These are phyloP conservation scores for Xylariaceae sp. DNA, from an alignment of 2,329 filamentous ascomycete genomes.

Conservation along the genomic window DNA sequence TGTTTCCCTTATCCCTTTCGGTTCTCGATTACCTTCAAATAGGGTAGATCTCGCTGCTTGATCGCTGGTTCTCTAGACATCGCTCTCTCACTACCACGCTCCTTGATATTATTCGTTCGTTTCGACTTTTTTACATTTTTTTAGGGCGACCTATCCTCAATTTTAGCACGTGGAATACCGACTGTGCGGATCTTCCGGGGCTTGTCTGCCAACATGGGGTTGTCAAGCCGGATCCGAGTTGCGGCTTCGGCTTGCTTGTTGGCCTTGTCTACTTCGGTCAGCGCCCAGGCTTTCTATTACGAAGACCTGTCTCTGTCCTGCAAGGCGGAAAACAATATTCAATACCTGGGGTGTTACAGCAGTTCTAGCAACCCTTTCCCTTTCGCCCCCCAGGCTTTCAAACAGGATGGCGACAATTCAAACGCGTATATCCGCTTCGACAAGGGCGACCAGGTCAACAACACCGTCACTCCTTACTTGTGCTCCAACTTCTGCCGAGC, in stretches of 20 bases:
- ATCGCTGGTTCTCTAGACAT: background rate
- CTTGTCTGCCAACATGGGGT: conserved; percentile 25
- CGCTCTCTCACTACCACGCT: conserved; percentile 8
- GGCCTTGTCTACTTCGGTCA: conserved; percentile 21
- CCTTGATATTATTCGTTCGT: conserved; percentile 11
- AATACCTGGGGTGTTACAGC: conserved; percentile 24
- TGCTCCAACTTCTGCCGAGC: conserved; percentile 32
- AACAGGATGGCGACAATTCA: conserved; percentile 16
- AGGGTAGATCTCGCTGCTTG: conserved; percentile 11
- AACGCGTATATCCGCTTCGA: conserved; percentile 27
- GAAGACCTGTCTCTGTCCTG: conserved; percentile 13
- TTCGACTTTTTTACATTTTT: background rate
- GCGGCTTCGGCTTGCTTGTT: conserved; percentile 23
- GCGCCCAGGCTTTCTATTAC: conserved; percentile 22
- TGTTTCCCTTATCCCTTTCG: conserved; percentile 14
- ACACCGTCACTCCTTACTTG: conserved; percentile 30
- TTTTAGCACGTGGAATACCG: background rate
- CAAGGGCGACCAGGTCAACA: conserved; percentile 28
- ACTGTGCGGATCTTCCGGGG: background rate
- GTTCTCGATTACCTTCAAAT: conserved; percentile 21
- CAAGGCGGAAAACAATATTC: conserved; percentile 5
- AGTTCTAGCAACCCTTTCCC: conserved; percentile 12
- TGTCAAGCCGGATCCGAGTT: conserved; percentile 17
- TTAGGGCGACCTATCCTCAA: background rate
- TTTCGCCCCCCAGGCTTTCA: conserved; percentile 20